Evolutionary conservation across 768 basidiomycete species (phyloP).

Genomic region (Agrocybe praecox): DNA sequence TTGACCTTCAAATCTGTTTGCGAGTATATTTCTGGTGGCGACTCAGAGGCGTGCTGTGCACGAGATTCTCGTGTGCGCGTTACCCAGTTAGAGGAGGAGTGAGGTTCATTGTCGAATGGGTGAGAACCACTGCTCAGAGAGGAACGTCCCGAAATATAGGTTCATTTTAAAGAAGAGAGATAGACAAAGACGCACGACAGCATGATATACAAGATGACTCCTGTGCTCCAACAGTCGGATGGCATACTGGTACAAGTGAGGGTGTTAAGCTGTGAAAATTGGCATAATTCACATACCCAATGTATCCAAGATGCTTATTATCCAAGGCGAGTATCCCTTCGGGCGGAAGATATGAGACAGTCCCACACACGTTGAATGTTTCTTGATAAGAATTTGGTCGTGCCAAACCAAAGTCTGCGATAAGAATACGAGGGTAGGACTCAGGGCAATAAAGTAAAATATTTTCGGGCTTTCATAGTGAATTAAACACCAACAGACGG

Average conservation of each 20-base stretch:
- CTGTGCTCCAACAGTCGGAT: conserved; percentile 90
- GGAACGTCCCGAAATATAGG: background rate
- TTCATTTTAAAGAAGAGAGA: background rate
- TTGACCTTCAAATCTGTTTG: conserved; percentile 65
- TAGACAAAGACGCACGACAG: conserved; percentile 59
- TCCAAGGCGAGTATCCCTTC: conserved; percentile 84
- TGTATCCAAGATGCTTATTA: conserved; percentile 70
- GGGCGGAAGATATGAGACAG: conserved; percentile 82
- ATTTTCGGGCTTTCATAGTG: conserved; percentile 68
- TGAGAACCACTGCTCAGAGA: conserved; percentile 53
- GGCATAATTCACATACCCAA: conserved; percentile 35
- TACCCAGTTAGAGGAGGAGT: conserved; percentile 38
- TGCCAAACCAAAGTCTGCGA: conserved; percentile 88
- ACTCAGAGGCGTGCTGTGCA: conserved; percentile 26
- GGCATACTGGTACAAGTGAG: conserved; percentile 59
- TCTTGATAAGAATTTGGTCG: conserved; percentile 78
- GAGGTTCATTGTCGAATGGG: conserved; percentile 69
- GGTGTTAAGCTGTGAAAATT: background rate
- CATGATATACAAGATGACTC: conserved; percentile 83
- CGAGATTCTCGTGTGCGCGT: conserved; percentile 37
- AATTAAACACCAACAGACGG: background rate
- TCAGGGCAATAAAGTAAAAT: conserved; percentile 80
- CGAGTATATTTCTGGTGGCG: conserved; percentile 40
- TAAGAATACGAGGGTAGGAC: conserved; percentile 80
- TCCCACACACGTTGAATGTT: conserved; percentile 87